A percentile compares a stretch with the other conserved stretches of the same genome.
Conservation (phyloP, 352 stramenopile genomes). For the Pythium scleroteichum region DNA sequence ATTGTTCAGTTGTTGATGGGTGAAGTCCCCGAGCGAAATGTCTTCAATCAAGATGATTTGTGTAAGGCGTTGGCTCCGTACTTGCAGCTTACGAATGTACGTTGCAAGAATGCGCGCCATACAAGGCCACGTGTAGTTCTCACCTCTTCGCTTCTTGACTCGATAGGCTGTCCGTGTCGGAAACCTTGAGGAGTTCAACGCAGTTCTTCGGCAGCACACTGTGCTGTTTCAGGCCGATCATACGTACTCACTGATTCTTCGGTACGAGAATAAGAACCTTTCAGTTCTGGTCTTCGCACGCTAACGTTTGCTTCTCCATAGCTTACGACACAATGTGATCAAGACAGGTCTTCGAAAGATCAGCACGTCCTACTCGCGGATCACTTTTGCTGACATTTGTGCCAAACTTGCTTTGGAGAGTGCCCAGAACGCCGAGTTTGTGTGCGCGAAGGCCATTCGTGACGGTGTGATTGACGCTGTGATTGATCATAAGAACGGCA, state of each 20-base stretch:
- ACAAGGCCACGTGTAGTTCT: not conserved
- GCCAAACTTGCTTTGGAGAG: conserved; percentile 93
- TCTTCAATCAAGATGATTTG: conserved; percentile 93
- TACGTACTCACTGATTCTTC: conserved; percentile 95
- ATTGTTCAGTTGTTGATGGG: conserved; percentile 98
- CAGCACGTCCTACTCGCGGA: conserved; percentile 94
- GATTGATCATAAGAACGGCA: conserved; percentile 96
- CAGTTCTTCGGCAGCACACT: conserved; percentile 86
- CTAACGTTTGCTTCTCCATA: conserved; percentile 20
- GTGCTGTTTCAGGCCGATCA: conserved; percentile 92
- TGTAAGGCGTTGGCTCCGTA: conserved; percentile 92
- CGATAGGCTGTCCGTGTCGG: conserved; percentile 94
- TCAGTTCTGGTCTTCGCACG: no score
- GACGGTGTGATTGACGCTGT: conserved; percentile 98
- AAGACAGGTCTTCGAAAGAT: conserved; percentile 98
- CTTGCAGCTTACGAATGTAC: conserved; percentile 93
- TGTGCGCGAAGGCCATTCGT: conserved; percentile 97
- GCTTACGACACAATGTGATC: conserved; percentile 97
- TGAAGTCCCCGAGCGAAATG: conserved; percentile 94
- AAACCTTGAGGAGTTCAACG: conserved; percentile 95
- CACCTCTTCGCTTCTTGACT: not conserved
- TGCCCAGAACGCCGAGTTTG: conserved; percentile 94
- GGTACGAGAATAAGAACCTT: conserved; percentile 50
- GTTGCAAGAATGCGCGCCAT: conserved; percentile 1
- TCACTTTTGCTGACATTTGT: conserved; percentile 92